A percentile compares a stretch with the other conserved stretches of the same genome.
Evolutionary conservation across 768 basidiomycete species (phyloP).

Genomic region (Sporobolomyces roseus): DNA sequence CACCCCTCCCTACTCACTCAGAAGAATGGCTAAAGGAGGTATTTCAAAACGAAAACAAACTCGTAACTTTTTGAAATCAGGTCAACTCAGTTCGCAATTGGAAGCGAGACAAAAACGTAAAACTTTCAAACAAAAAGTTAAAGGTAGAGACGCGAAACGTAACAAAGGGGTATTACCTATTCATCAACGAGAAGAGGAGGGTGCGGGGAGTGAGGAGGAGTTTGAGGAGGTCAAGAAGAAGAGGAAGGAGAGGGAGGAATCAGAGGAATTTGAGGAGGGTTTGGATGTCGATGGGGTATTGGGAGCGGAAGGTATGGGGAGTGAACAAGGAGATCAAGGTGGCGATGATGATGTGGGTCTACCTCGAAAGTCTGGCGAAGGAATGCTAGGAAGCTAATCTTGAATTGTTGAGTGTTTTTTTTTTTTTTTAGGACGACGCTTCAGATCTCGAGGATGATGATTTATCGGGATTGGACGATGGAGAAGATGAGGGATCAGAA

Average conservation of each 20-base stretch:
- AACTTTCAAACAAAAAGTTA: constrained; percentile 66
- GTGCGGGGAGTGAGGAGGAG: constrained; percentile 35
- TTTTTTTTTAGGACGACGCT: neutral
- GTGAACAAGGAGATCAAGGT: neutral
- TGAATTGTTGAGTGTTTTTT: neutral
- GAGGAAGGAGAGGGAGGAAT: constrained; percentile 17
- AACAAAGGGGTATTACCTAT: constrained; percentile 46
- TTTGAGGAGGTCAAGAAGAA: constrained; percentile 43
- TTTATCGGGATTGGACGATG: constrained; percentile 44
- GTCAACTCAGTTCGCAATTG: constrained; percentile 81
- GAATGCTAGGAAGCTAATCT: neutral
- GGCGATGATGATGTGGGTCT: constrained; percentile 27
- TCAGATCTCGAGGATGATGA: constrained; percentile 42
- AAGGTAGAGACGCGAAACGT: constrained; percentile 55
- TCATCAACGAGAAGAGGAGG: constrained; percentile 24
- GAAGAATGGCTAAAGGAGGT: constrained; percentile 15
- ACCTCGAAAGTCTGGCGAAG: neutral
- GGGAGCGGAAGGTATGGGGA: constrained; percentile 42
- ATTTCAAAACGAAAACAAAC: constrained; percentile 60
- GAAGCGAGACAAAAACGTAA: constrained; percentile 76
- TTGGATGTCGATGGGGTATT: constrained; percentile 23
- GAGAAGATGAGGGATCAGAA: constrained; percentile 52
- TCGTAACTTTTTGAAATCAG: constrained; percentile 81
- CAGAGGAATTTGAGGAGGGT: constrained; percentile 41
- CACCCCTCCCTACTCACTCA: constrained; percentile 1